Conservation (phyloP, 768 basidiomycete species). For the Megacollybia marginata region DNA sequence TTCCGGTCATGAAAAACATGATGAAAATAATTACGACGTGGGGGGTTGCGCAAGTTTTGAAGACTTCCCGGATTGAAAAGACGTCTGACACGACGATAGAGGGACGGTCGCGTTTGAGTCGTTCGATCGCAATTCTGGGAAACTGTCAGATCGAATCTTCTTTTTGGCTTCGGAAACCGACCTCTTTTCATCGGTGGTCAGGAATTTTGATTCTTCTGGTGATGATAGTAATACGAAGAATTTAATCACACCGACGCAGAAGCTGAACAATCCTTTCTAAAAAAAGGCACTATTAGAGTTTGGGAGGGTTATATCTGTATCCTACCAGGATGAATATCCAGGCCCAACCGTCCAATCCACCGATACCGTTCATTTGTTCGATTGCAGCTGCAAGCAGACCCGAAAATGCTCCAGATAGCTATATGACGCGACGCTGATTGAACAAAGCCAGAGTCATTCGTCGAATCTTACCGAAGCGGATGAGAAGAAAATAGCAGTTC, state of each 20-base stretch:
- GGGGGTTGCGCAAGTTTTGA: conserved; percentile 36
- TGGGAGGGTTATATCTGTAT: too few species aligned
- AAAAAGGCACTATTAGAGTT: too few species aligned
- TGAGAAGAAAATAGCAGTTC: conserved; percentile 41
- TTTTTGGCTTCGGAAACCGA: conserved; percentile 35
- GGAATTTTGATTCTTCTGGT: conserved; percentile 39
- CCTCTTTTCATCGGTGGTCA: conserved; percentile 40
- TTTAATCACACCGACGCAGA: conserved; percentile 43
- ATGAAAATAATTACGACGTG: conserved; percentile 49
- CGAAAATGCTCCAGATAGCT: conserved; percentile 56
- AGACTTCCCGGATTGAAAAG: conserved; percentile 55
- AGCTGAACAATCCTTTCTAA: conserved; percentile 51
- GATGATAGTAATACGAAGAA: conserved; percentile 43
- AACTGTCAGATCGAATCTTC: conserved; percentile 31
- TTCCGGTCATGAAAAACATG: conserved; percentile 46
- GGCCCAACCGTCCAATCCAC: conserved; percentile 48
- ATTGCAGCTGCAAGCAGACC: conserved; percentile 64
- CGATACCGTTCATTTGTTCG: conserved; percentile 50
- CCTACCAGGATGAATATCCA: conserved; percentile 55
- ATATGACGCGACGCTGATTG: too few species aligned
- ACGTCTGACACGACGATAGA: conserved; percentile 16
- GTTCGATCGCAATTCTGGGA: conserved; percentile 12
- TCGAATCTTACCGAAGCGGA: conserved; percentile 27
- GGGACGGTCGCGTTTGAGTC: too few species aligned
- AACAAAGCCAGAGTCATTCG: too few species aligned